Base-by-base conservation (phyloP, 805 yeast genomes). In the Hanseniaspora occidentalis region DNA sequence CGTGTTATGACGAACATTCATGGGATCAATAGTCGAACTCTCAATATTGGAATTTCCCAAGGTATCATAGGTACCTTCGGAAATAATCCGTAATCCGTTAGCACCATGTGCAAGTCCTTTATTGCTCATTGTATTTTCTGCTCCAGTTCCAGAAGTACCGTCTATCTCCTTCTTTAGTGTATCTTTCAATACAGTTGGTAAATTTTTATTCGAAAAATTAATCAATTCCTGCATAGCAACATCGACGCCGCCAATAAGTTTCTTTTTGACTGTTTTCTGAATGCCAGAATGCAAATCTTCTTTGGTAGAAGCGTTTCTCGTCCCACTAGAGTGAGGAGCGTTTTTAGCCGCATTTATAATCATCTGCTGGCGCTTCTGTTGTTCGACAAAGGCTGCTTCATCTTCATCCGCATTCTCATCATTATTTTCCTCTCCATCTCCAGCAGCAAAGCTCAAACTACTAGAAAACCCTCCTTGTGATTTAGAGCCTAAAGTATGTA, bases 161-260 rank as follows among this genome's bases (percentile, higher is more conserved):
- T 7, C 10, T 23, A 23, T 23, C 10, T 7, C 10, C 25, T 23
- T 23, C 10, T 23, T 23, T 10, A 7, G 25, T 7, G 25, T 23
- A n/a, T n/a, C n/a, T n/a, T n/a, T n/a, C n/a, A n/a, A n/a, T 23
- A 10, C 33, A 29, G 18, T 29, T 14, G 33, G 33, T 4, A 18
- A 29, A 5, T n/a, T n/a, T 13, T 33, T 33, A 19, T 19, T 33
- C 3, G 36, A 18, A 33, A 33, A 33, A 33, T 17, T 33, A 9
- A 33, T 10, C 36, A 33, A 33, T 18, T 33, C 36, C 19, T 33
- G 22, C 22, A 33, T 33, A 33, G 17, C 36, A 19, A 33, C 36
- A 33, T 33, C 36, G 19, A 33, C 36, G 16, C 23, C 36, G 19
- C 19, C 36, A 33, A 20, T 17, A 18, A 20, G 3, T 11, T 33